Evolutionary conservation across 352 stramenopile species (phyloP).

Genomic region (Pythium periplocum): DNA sequence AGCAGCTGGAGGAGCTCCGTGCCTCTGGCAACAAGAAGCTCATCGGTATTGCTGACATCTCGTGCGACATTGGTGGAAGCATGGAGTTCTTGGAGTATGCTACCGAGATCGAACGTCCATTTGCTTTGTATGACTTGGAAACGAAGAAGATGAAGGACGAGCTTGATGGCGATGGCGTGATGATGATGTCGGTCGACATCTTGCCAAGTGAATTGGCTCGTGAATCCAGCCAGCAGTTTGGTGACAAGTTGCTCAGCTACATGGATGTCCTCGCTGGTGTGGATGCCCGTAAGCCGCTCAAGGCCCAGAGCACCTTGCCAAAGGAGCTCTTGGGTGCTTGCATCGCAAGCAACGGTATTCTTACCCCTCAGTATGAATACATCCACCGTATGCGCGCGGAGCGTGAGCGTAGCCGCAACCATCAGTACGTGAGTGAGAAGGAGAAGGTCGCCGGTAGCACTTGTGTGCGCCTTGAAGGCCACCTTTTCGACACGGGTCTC

Average conservation of each 20-base stretch:
- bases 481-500: conserved; percentile 95
- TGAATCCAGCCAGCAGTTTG: conserved; percentile 95
- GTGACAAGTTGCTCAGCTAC: conserved; percentile 88
- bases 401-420: conserved; percentile 62
- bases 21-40: conserved; percentile 74
- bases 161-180: conserved; percentile 72
- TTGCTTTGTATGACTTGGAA: conserved; percentile 87
- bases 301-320: conserved; percentile 54
- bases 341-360: conserved; percentile 85
- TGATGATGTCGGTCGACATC: conserved; percentile 95
- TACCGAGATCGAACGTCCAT: conserved; percentile 93
- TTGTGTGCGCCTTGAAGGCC: conserved; percentile 82
- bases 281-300: conserved; percentile 45
- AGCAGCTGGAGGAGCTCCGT: conserved; percentile 81
- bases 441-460: conserved; percentile 73
- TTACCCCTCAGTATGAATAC: conserved; percentile 88
- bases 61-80: conserved; percentile 92
- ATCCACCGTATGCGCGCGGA: conserved; percentile 89
- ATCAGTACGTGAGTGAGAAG: conserved; percentile 61
- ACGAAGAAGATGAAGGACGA: conserved; percentile 65
- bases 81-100: conserved; percentile 92
- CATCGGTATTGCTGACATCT: conserved; percentile 92
- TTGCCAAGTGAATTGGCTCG: conserved; percentile 91
- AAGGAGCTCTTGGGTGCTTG: conserved; percentile 84
- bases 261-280: conserved; percentile 54